A percentile compares a stretch with the other conserved stretches of the same genome.
phyloP scores from a whole-genome alignment of 805 yeast genomes.

The Lachancea lanzarotensis region DNA sequence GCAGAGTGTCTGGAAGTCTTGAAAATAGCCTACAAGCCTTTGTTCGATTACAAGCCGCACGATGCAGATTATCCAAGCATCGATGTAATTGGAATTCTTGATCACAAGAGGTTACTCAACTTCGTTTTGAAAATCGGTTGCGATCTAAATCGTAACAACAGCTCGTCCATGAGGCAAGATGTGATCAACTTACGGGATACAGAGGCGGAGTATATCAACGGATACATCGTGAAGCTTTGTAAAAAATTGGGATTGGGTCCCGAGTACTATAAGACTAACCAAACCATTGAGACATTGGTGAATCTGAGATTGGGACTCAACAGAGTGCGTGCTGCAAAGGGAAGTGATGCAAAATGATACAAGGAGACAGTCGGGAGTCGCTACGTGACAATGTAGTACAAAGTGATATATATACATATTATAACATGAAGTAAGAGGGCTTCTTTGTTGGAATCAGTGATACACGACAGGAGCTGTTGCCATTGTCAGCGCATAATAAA shows the following conservation, averaged over 20 bases:
- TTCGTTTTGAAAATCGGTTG: constrained; percentile 38
- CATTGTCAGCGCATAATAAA: too few relatives aligned
- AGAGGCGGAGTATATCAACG: constrained; percentile 80
- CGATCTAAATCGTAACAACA: constrained; percentile 47
- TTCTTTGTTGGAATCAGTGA: too few relatives aligned
- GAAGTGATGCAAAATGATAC: too few relatives aligned
- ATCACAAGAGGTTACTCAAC: constrained; percentile 32
- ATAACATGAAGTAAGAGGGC: too few relatives aligned
- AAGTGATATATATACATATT: too few relatives aligned
- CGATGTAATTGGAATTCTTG: constrained; percentile 23
- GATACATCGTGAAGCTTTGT: constrained; percentile 61
- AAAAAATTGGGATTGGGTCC: constrained; percentile 33
- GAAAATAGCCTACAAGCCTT: constrained; percentile 21
- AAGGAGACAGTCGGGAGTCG: too few relatives aligned
- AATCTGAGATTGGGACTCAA: constrained; percentile 30
- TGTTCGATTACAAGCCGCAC: constrained; percentile 25
- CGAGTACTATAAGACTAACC: constrained; percentile 26
- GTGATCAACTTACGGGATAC: constrained; percentile 45
- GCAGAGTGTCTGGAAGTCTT: constrained; percentile 32
- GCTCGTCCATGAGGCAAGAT: constrained; percentile 52
- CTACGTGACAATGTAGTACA: too few relatives aligned
- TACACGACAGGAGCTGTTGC: too few relatives aligned
- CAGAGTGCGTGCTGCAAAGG: constrained; percentile 14
- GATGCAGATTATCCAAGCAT: constrained; percentile 25
- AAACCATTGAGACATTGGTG: constrained; percentile 31